phyloP scores from a whole-genome alignment of 225 moss, liverwort and hornwort genomes.

The Physcomitrium patens region DNA sequence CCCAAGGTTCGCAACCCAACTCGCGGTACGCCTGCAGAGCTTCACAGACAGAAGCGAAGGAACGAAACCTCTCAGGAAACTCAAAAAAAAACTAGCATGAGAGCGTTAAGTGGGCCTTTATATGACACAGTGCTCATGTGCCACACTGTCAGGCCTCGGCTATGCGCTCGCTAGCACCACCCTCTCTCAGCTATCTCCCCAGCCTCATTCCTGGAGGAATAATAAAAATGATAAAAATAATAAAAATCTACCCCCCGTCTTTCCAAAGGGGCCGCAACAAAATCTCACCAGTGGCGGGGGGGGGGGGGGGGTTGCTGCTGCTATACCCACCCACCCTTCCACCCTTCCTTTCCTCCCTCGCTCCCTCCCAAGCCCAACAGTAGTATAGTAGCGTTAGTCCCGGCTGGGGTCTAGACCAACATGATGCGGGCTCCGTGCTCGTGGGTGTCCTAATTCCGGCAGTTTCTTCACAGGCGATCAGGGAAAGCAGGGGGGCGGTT shows the following conservation, averaged over 20 bases:
- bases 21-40: too few species aligned
- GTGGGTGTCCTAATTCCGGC: neutral
- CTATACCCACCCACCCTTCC: too few species aligned
- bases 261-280: neutral
- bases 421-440: slow-evolving; percentile 19
- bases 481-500: too few species aligned
- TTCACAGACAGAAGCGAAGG: too few species aligned
- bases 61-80: too few species aligned
- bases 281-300: slow-evolving; percentile 19
- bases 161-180: neutral
- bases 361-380: neutral
- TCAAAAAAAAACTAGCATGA: slow-evolving; percentile 8
- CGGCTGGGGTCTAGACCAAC: neutral
- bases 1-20: too few species aligned
- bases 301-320: too few species aligned
- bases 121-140: neutral
- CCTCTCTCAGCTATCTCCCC: neutral
- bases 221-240: too few species aligned
- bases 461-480: too few species aligned
- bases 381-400: neutral
- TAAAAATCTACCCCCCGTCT: neutral
- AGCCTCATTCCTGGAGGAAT: neutral
- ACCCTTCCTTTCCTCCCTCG: too few species aligned
- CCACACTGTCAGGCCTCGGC: neutral
- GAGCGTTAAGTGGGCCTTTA: slow-evolving; percentile 24